Conservation (phyloP, 1,139 yeast species). For the Taiozyma onychis region DNA sequence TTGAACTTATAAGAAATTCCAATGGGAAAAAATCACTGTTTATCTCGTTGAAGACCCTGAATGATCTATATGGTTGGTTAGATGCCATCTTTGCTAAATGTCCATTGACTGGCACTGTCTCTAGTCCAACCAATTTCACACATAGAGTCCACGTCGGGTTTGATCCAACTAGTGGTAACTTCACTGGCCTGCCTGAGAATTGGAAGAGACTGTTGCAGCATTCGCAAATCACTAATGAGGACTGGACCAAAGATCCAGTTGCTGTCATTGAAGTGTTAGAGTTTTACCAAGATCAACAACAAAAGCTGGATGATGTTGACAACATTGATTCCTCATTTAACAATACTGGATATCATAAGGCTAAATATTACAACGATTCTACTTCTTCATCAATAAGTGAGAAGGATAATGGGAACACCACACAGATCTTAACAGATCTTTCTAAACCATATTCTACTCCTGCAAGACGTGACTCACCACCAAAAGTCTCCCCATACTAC, state of each 20-base stretch:
- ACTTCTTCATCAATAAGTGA: conserved; percentile 15
- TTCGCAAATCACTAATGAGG: conserved; percentile 76
- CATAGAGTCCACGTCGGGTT: conserved; percentile 63
- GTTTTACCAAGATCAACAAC: conserved; percentile 50
- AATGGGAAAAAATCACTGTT: conserved; percentile 54
- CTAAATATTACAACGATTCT: conserved; percentile 21
- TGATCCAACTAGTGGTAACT: conserved; percentile 67
- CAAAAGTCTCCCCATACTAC: conserved; percentile 23
- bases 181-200: conserved; percentile 74
- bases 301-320: conserved; percentile 36
- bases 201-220: conserved; percentile 73
- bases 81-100: conserved; percentile 86
- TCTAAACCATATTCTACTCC: conserved; percentile 24
- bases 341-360: conserved; percentile 10
- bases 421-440: conserved; percentile 19
- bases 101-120: conserved; percentile 75
- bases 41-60: conserved; percentile 71
- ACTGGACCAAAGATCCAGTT: conserved; percentile 77
- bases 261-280: conserved; percentile 91
- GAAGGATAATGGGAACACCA: conserved; percentile 12
- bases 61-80: conserved; percentile 85
- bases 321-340: conserved; percentile 13
- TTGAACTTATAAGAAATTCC: conserved; percentile 59
- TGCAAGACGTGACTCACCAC: conserved; percentile 19
- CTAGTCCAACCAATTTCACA: conserved; percentile 72